Base-by-base conservation (phyloP, 73 alveolate species). In the Paramecium pentaurelia region DNA sequence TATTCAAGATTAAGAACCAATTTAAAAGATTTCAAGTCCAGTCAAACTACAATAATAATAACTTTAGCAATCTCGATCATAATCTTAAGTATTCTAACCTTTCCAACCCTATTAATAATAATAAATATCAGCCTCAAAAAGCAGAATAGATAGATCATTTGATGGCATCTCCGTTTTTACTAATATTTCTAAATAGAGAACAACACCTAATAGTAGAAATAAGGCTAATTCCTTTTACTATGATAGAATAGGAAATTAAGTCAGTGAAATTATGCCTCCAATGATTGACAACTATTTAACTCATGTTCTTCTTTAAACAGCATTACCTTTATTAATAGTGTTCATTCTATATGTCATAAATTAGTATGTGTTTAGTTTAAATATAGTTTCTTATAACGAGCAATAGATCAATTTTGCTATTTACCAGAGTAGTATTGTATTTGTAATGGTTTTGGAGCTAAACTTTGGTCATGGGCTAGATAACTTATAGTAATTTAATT, bases 381-480 rank as follows among this genome's bases (percentile, higher is more conserved):
- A n/a, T 8, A 45, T 27, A 80, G 91, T 22, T 42, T 80, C 71
- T 16, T 80, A 22, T 18, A 80, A 20, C 8, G 75, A 47, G 47
- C 45, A 10, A 44, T 80, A 9, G 27, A 80, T 28, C 11, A 80
- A 80, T 80, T 42, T 80, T 80, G 91, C 10, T 80, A 44, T 27
- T 12, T 80, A 8, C 64, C 71, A 14, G 37, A 27, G 8, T 71
- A 27, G 7, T 38, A 38, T 45, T 80, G 91, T n/a, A 44, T 11
- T 38, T 80, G 91, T 11, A 14, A 34, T 45, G 91, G 91, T 10
- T 80, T 80, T 47, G 91, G 91, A 49, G 91, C 91, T 25, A 80
- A 80, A 80, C 58, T 80, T 9, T 80, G 91, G 91, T 80, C 91
- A 2, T 80, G 91, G 91, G 47, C 58, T 10, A 45, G 91, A 80